Base-by-base conservation (phyloP, 2,329 filamentous ascomycete genomes). In the Penicillium digitatum region DNA sequence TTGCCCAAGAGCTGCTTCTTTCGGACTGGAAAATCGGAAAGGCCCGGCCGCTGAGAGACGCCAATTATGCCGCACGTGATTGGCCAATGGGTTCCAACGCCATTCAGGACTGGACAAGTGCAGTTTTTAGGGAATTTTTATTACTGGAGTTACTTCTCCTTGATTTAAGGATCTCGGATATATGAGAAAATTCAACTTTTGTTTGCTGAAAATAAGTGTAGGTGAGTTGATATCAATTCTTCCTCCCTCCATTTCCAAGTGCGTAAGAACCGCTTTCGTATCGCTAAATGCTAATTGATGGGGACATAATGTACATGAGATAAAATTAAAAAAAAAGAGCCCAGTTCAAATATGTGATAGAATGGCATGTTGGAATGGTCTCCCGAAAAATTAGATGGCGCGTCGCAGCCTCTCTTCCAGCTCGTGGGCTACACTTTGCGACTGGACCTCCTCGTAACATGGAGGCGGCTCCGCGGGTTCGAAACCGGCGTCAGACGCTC, bases 401-500 rank as follows among this genome's bases (percentile, higher is more conserved):
- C 64, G 62, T 44, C 69, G 72, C 53, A 73, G 75, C 62, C 81
- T 79, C 59, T 81, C 79, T 68, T 93, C 88, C 40, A 89, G 79
- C 62, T 89, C 89, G 58, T 88, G 82, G 43, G 87, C 86, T 61
- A 92, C 80, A 57, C 87, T 88, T 63, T 89, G 84, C 69, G 90
- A 85, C 73, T 96, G 93, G 27, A 89, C 89, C 72, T 96, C 90
- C 66, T 96, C 91, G 69, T 97, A 97, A 34, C 86, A 89, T 47
- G 93, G 93, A 45, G 93, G 93, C 5, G 92, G 90, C 69, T 94
- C 92, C 42, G 74, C 86, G 66, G 76, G 75, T 55, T 77, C 73
- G 73, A 77, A 75, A 29, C 62, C 67, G 38, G 59, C 54, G 22
- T 61, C 63, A 37, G 67, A 58, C 20, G 58, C 54, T 38, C 58